A percentile compares a stretch with the other conserved stretches of the same genome.
Conservation (phyloP, 345 rosid genomes). For the Alliaria petiolata region DNA sequence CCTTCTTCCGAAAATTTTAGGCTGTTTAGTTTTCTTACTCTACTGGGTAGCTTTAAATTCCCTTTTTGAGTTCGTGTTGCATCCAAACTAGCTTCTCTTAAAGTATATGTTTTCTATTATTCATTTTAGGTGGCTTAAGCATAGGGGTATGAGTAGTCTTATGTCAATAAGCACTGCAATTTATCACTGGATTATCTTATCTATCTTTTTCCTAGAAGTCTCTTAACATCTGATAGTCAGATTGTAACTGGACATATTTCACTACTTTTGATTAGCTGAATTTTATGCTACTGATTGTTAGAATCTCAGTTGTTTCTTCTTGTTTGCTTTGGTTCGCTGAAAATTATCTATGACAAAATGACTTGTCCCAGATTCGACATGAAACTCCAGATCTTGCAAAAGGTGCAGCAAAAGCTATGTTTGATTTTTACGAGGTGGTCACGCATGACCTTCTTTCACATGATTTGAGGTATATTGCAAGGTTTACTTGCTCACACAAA, state of each 20-base stretch:
- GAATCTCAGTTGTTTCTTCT: constrained; percentile 12
- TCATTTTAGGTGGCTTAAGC: background rate
- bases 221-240: background rate
- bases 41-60: background rate
- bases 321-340: constrained; percentile 18
- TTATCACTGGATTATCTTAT: background rate
- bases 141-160: background rate
- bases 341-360: constrained; percentile 19
- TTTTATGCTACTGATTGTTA: constrained; percentile 1
- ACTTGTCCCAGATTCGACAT: constrained; percentile 59
- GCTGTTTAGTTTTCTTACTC: background rate
- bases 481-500: background rate
- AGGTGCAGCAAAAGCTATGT: constrained; percentile 90
- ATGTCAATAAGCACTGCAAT: background rate
- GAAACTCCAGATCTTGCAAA: constrained; percentile 68
- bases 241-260: constrained; percentile 11
- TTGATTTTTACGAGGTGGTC: constrained; percentile 76
- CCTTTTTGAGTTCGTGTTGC: background rate
- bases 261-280: background rate
- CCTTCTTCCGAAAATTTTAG: background rate
- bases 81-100: background rate
- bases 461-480: constrained; percentile 65
- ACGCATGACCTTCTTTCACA: constrained; percentile 80
- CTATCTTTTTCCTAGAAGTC: background rate
- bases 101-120: background rate